phyloP scores from a whole-genome alignment of 305 asterid species.

The Solanum aculeatissimum region DNA sequence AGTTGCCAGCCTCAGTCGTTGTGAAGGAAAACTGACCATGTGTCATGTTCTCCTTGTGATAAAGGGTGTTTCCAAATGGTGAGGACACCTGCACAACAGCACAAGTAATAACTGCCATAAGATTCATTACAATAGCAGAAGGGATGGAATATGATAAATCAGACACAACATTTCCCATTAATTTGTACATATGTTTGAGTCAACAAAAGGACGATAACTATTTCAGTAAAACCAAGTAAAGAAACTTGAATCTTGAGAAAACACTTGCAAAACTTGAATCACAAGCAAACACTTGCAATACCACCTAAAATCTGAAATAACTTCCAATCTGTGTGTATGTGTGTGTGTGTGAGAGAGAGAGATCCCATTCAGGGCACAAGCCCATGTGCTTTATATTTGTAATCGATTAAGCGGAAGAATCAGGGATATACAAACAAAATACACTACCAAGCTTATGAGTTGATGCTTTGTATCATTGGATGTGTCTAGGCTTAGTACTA shows the following conservation, averaged over 20 bases:
- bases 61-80: constrained; percentile 73
- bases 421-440: neutral
- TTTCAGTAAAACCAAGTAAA: neutral
- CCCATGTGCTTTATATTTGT: neutral
- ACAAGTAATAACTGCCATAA: neutral
- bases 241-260: neutral
- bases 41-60: constrained; percentile 55
- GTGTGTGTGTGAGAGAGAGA: neutral
- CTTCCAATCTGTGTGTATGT: neutral
- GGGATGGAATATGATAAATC: neutral
- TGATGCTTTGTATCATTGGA: neutral
- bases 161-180: neutral
- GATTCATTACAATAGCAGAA: neutral
- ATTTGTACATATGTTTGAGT: neutral
- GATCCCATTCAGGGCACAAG: neutral
- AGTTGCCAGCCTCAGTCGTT: constrained; percentile 73
- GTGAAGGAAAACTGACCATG: constrained; percentile 95
- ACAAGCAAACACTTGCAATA: neutral
- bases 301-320: neutral
- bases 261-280: neutral
- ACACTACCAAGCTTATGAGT: neutral
- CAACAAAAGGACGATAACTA: neutral
- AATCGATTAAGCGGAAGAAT: neutral
- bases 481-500: neutral
- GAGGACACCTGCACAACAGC: constrained; percentile 70